Evolutionary conservation across 2,329 filamentous ascomycete genomes (phyloP).

Genomic region (Pseudogymnoascus sp.): DNA sequence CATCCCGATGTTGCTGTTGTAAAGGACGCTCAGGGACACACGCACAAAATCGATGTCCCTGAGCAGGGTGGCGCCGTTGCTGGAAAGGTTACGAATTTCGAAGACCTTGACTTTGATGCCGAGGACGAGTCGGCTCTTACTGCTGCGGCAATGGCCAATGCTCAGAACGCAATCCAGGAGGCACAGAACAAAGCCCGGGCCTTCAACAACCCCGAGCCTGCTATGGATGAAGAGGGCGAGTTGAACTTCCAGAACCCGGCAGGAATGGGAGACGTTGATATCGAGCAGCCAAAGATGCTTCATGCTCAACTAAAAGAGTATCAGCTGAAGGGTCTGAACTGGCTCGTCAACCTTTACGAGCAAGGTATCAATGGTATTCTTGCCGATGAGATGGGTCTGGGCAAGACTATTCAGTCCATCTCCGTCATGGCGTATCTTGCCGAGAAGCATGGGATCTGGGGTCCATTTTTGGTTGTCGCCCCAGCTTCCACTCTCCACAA

Average conservation of each 20-base stretch:
- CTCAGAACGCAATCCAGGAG: conserved; percentile 89
- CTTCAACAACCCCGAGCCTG: conserved; percentile 73
- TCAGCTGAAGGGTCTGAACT: conserved; percentile 97
- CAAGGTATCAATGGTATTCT: conserved; percentile 99
- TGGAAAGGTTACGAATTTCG: conserved; percentile 82
- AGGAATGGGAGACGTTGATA: conserved; percentile 86
- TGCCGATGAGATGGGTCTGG: conserved; percentile 98
- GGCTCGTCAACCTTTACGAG: conserved; percentile 97
- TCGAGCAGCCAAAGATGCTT: conserved; percentile 89
- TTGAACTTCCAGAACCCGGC: conserved; percentile 99
- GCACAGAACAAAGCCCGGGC: conserved; percentile 87
- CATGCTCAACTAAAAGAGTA: conserved; percentile 96
- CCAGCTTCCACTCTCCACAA: conserved; percentile 96
- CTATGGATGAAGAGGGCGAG: conserved; percentile 84
- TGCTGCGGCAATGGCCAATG: conserved; percentile 86
- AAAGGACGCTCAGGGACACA: conserved; percentile 37
- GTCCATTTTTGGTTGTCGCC: conserved; percentile 92
- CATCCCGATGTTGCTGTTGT: conserved; percentile 62
- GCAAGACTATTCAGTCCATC: conserved; percentile 97
- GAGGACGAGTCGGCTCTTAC: conserved; percentile 80
- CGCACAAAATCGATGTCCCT: conserved; percentile 39
- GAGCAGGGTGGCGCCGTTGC: conserved; percentile 47
- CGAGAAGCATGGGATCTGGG: conserved; percentile 97
- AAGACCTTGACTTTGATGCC: conserved; percentile 90
- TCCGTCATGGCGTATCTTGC: conserved; percentile 98